These are phyloP conservation scores for Pseudoturritis turrita DNA, from an alignment of 345 rosid genomes.

Conservation along the genomic window DNA sequence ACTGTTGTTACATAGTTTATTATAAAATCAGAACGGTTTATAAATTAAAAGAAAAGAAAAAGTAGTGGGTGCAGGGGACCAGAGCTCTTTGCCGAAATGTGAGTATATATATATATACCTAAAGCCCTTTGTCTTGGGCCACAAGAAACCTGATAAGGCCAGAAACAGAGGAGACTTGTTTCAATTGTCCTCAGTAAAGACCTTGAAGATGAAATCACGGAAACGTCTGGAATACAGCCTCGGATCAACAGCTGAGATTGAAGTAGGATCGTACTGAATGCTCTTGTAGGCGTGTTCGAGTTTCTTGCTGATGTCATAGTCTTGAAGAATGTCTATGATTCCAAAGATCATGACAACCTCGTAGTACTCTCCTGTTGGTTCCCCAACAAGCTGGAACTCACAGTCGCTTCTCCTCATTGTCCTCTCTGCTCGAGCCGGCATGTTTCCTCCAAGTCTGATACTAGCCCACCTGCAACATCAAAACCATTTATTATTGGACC, in stretches of 20 bases:
- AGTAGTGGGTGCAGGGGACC: not conserved
- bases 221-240: conserved; percentile 79
- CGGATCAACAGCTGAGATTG: conserved; percentile 91
- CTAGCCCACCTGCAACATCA: conserved; percentile 63
- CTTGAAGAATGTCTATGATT: conserved; percentile 88
- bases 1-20: conserved; percentile 14
- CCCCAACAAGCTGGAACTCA: conserved; percentile 73
- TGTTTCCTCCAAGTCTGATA: conserved; percentile 65
- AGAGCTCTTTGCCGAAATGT: not conserved
- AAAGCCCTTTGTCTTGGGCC: conserved; percentile 1
- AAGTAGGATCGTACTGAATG: conserved; percentile 87
- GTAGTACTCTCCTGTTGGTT: conserved; percentile 74
- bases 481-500: not conserved
- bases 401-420: conserved; percentile 52
- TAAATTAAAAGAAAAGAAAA: not conserved
- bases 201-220: conserved; percentile 74
- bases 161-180: conserved; percentile 20
- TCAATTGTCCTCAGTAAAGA: conserved; percentile 68
- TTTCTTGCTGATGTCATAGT: conserved; percentile 91
- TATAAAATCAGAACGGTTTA: not conserved
- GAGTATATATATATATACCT: conserved; percentile 6
- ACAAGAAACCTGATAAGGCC: conserved; percentile 2
- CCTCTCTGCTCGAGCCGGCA: conserved; percentile 86
- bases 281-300: conserved; percentile 93
- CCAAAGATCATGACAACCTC: conserved; percentile 87